Evolutionary conservation across 805 yeast species (phyloP), one percentile per base, ranked within the genome.

Genomic region (Spathaspora sp.): DNA sequence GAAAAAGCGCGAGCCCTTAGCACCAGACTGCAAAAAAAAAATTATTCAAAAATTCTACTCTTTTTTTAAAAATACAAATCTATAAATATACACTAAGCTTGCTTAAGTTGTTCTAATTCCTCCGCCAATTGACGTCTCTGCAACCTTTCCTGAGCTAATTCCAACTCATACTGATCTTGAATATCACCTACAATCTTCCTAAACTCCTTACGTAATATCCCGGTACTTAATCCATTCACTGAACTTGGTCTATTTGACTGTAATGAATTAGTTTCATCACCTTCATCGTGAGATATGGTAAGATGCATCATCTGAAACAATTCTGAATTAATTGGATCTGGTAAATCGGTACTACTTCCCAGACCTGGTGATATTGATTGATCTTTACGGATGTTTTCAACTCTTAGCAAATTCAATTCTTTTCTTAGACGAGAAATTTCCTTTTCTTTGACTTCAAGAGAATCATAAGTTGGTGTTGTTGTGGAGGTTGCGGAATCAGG

Each of bases 121-220:
- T 62, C 64, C 51, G 62, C 60, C 35, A 83, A 62, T 53, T 79
- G 71, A 40, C 72, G 65, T 55, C 83, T 73, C 55, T 76, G 75
- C n/a, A 73, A 66, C 43, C 81, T 73, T 64, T 85, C 89, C 55
- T 77, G 76, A 38, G 74, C 72, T 44, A 87, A 64, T 55, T 85
- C 87, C 10, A 69, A 60, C 56, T 85, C 89, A 59, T 84, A 82
- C 51, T 76, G 81, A 45, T 76, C 79, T 55, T 84, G 88, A 52
- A 86, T 79, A 40, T 82, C 83, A 19, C 76, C 69, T 4, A 86
- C 82, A 47, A 86, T 69, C 58, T 81, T 84, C 65, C 81, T 86
- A 69, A 86, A 87, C 64, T 87, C 91, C 55, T 80, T 75, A 51
- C 89, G 72, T 65, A 87, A 69, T 2, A 86, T 82, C 0, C 84